Evolutionary conservation across 352 stramenopile species (phyloP), one percentile per base, ranked within the genome.

Genomic region (Phytophthora meadii): DNA sequence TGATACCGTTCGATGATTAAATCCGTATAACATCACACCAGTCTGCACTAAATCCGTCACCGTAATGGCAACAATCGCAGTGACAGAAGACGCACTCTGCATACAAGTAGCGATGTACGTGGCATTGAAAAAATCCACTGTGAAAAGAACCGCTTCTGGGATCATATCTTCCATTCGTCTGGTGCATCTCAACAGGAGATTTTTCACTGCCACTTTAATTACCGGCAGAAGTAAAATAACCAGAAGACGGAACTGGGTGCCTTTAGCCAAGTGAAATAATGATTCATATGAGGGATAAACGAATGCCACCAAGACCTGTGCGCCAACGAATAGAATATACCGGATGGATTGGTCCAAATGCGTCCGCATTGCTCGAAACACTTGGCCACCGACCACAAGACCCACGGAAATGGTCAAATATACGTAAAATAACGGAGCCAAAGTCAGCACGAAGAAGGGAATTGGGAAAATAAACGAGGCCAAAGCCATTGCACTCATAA

Each of bases 181-280:
- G 4, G 39, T 54, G 10, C 27, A 61, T 9, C 37, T 30, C 12
- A 60, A 19, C 22, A 70, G 9, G 6, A 57, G 12, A 11, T 71
- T 65, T 27, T 63, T 62, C 19, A 82, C 47, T 17, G 51, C 4
- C 4, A 68, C 36, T 44, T 77, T 76, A 7, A 81, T 54, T 0
- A 78, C 10, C 8, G 62, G 49, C 10, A 77, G 30, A 3, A 71
- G 14, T 8, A 55, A 4, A 22, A 68, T 39, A 32, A 50, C 50
- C 6, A 44, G 2, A 9, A 56, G 10, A 40, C 56, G 49, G 17
- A 56, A 61, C 5, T n/a, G 40, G 0, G 46, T 27, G 10, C n/a
- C 34, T 25, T 54, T 22, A 2, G 39, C 47, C 9, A n/a, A 30
- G 2, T 25, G 52, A 17, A 56, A 61, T 0, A 61, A 6, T 7